Conservation (phyloP, 768 basidiomycete genomes). For the Xanthoconium stramineum region DNA sequence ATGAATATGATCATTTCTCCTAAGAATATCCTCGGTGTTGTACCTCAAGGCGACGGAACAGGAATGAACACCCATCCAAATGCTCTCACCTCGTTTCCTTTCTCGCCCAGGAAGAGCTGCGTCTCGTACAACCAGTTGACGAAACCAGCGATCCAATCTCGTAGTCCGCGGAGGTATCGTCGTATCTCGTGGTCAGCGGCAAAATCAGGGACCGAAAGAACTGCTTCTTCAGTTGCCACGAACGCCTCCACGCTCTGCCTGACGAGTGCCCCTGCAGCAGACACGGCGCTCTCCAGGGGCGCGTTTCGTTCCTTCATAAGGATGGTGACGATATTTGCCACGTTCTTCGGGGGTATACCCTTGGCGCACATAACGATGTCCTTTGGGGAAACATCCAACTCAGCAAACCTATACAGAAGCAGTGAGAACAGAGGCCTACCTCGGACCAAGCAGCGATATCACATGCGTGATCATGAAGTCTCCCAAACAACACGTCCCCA, state of each 20-base stretch:
- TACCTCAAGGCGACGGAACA: conserved; percentile 6
- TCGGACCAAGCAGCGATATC: conserved; percentile 54
- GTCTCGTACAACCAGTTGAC: conserved; percentile 67
- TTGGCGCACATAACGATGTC: conserved; percentile 57
- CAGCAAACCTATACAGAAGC: neutral
- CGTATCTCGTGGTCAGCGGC: conserved; percentile 25
- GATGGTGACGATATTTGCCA: conserved; percentile 48
- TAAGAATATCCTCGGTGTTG: neutral
- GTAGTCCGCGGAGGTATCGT: conserved; percentile 47
- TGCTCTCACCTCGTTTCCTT: conserved; percentile 52
- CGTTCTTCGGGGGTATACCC: conserved; percentile 35
- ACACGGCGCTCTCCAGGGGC: conserved; percentile 46
- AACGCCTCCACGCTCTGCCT: conserved; percentile 30
- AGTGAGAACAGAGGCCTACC: conserved; percentile 31
- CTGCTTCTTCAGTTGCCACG: conserved; percentile 19
- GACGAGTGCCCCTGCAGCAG: conserved; percentile 22
- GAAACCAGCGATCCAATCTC: conserved; percentile 54
- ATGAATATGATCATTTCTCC: neutral
- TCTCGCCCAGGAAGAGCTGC: conserved; percentile 55
- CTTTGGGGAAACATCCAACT: conserved; percentile 30
- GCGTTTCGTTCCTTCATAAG: conserved; percentile 43
- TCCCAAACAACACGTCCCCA: conserved; percentile 26
- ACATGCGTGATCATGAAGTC: conserved; percentile 39
- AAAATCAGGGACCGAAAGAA: conserved; percentile 15
- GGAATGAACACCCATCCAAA: conserved; percentile 63